Evolutionary conservation across 805 yeast genomes (phyloP), one percentile per base, ranked within the genome.

Genomic region (Teunomyces pallodes): DNA sequence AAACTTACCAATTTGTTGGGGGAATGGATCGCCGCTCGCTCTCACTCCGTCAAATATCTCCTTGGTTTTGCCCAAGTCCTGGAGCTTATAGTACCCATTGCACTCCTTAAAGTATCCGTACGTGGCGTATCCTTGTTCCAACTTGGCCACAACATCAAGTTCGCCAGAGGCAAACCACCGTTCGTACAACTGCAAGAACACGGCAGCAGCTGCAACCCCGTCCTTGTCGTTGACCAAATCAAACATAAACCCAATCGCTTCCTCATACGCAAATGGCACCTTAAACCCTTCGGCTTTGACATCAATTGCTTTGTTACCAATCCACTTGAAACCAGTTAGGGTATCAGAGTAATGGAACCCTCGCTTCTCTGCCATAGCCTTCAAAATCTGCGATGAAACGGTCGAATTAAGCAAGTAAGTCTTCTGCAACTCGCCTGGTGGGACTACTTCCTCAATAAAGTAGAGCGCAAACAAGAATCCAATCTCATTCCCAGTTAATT

Each of bases 251-350:
- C 99, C 99, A 54, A 92, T 86, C 2, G 98, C 98, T 62, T 92
- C 99, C 66, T 92, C 99, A 62, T 79, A 92, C 0, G 88, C 97
- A 70, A 92, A 90, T 0, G 96, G 96, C 1, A 91, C 96, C 3
- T 46, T 53, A 57, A 60, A 81, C 0, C 96, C 96, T 39, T 78
- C 62, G 0, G 60, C 52, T 53, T 86, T 90, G 43, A 88, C 70
- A 6, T 84, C 87, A 31, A 86, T 81, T 2, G 96, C 94, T 53
- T 82, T 80, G 61, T 92, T 92, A 3, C 98, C 99, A 32, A 92
- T 85, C 99, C 99, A 92, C 68, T 92, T 92, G 74, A 92, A 92
- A 1, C 99, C 99, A 0, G 98, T 92, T 48, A 92, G 74, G 0
- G 98, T 92, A 52, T 94, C 97, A 36, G 72, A 76, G 65, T 77